Evolutionary conservation across 805 yeast genomes (phyloP), one percentile per base, ranked within the genome.

Genomic region (Ogataea parapolymorpha): DNA sequence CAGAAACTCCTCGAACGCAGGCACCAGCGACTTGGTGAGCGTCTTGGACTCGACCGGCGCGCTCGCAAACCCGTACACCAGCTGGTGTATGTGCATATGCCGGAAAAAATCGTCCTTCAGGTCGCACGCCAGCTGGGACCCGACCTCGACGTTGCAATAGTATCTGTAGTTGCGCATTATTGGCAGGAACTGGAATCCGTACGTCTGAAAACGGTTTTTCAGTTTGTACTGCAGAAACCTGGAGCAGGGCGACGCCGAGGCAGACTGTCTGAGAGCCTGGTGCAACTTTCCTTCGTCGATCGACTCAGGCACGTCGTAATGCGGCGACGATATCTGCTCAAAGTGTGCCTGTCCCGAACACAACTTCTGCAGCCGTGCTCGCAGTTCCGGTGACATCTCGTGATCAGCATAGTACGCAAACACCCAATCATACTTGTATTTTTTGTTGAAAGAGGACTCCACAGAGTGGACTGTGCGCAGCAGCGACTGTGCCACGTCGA

Each of bases 361-460:
- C 56, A 85, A 63, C 2, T 82, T 74, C 2, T 72, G 51, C 12
- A 90, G 78, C 10, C 74, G 67, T n/a, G 63, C 57, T 51, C 72
- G 79, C 58, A 88, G 83, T 46, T 82, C 84, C 1, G 80, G 81
- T 17, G 77, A 69, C 62, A 88, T 85, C 27, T 70, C 77, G 36
- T 38, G 34, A 15, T 39, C 40, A 55, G 88, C 90, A 61, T 86
- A 89, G 52, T 49, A 55, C 8, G 86, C 70, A 58, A 90, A 89
- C 12, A 87, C 86, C 96, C 96, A 90, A 50, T 91, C 96, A 58
- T 90, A 90, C 45, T 82, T 71, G 65, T 67, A 85, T 35, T 79
- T 70, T 9, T 65, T 57, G 67, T 90, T 90, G 72, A 90, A 90
- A 41, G 95, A 70, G 58, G 83, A 90, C 63, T 90, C 96, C 25